Conservation (phyloP, 306 rosid species). For the Glycine latifolia region DNA sequence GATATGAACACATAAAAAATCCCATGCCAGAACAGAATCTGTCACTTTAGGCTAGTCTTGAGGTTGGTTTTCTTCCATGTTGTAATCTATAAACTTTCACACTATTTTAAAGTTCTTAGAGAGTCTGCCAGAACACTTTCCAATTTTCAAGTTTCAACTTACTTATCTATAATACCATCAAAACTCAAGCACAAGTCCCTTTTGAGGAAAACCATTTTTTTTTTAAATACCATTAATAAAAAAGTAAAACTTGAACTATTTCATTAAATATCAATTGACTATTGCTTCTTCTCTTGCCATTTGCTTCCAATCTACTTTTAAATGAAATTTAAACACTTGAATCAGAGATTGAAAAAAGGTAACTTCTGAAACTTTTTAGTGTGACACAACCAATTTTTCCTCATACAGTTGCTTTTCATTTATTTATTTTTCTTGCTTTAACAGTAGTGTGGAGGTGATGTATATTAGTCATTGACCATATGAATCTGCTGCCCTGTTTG, state of each 20-base stretch:
- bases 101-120: neutral
- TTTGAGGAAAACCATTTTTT: conserved; percentile 8
- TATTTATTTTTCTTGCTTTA: neutral
- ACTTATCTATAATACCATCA: neutral
- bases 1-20: neutral
- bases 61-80: too few species aligned
- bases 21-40: conserved; percentile 1
- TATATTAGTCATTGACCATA: neutral
- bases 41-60: neutral
- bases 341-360: neutral
- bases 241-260: neutral
- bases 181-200: neutral
- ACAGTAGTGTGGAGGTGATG: neutral
- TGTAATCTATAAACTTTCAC: too few species aligned
- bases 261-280: neutral
- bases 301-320: neutral
- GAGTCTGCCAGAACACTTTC: neutral
- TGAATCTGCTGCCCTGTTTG: too few species aligned
- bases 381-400: conserved; percentile 1
- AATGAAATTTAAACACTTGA: conserved; percentile 1
- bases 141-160: neutral
- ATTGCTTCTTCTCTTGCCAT: neutral
- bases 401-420: neutral
- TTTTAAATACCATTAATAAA: neutral
- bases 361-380: neutral